Conservation (phyloP, 805 yeast genomes). For the Kodamaea kakaduensis region DNA sequence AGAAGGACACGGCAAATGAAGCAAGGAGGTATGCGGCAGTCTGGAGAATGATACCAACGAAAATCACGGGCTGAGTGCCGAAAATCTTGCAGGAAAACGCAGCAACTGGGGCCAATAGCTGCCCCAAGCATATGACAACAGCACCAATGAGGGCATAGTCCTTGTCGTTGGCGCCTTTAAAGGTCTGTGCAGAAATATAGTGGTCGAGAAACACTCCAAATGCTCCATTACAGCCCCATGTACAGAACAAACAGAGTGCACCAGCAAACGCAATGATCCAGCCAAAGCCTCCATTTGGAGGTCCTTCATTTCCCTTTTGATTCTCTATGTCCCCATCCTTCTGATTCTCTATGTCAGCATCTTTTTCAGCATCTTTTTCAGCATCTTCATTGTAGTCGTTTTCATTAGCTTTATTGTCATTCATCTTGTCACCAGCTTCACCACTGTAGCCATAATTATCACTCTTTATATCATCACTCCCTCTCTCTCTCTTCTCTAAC, state of each 20-base stretch:
- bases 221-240: constrained; percentile 59
- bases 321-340: neutral
- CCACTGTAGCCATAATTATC: neutral
- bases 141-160: constrained; percentile 54
- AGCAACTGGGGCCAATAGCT: constrained; percentile 51
- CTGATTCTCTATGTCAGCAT: neutral
- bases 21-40: constrained; percentile 47
- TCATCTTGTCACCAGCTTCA: neutral
- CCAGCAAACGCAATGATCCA: constrained; percentile 54
- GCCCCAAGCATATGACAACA: constrained; percentile 49
- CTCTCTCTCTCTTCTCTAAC: neutral
- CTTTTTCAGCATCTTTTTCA: neutral
- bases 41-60: constrained; percentile 42
- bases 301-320: constrained; percentile 4
- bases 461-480: neutral
- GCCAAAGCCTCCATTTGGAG: constrained; percentile 46
- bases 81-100: constrained; percentile 44
- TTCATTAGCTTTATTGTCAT: neutral
- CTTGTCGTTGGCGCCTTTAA: constrained; percentile 43
- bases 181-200: constrained; percentile 41
- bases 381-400: neutral
- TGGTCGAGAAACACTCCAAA: constrained; percentile 56
- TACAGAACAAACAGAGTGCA: constrained; percentile 41
- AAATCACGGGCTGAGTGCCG: constrained; percentile 47
- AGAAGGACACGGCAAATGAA: constrained; percentile 44